Evolutionary conservation across 192 early-diverging fungal genomes (phyloP).

Genomic region (Coemansia aciculifera): DNA sequence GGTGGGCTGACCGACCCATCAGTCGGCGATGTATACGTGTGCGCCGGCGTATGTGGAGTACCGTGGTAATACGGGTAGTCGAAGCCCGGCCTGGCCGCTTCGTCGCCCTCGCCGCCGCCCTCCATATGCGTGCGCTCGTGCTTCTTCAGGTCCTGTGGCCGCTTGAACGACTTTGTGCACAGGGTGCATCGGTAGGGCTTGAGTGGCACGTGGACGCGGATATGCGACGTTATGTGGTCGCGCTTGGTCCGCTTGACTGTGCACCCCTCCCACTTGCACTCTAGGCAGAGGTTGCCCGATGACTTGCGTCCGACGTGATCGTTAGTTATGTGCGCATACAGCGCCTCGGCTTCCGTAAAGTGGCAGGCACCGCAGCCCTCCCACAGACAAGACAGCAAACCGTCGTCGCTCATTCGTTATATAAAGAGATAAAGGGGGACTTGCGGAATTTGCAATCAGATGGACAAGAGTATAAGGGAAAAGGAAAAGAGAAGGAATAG

Average conservation of each 20-base stretch:
- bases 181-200: slow-evolving; percentile 87
- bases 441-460: not conserved
- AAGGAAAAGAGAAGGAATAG: not conserved
- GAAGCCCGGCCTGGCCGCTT: slow-evolving; percentile 16
- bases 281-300: slow-evolving; percentile 82
- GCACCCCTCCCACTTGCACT: slow-evolving; percentile 89
- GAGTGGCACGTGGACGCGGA: slow-evolving; percentile 88
- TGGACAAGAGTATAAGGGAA: not conserved
- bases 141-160: slow-evolving; percentile 95
- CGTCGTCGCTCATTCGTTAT: slow-evolving; percentile 25
- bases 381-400: slow-evolving; percentile 45
- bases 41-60: slow-evolving; percentile 23
- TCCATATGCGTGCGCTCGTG: slow-evolving; percentile 82
- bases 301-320: slow-evolving; percentile 91
- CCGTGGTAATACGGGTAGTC: slow-evolving; percentile 37
- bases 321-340: slow-evolving; percentile 84
- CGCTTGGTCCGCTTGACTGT: slow-evolving; percentile 72
- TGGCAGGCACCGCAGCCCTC: slow-evolving; percentile 23
- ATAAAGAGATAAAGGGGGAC: not conserved
- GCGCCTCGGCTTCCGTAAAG: slow-evolving; percentile 77
- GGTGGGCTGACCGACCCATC: slow-evolving; percentile 40
- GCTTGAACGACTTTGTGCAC: slow-evolving; percentile 85
- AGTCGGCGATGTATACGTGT: slow-evolving; percentile 40
- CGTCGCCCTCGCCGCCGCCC: slow-evolving; percentile 22
- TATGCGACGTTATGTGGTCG: slow-evolving; percentile 97